Evolutionary conservation across 352 stramenopile species (phyloP), one percentile per base, ranked within the genome.

Genomic region (Pythium sukuiense): DNA sequence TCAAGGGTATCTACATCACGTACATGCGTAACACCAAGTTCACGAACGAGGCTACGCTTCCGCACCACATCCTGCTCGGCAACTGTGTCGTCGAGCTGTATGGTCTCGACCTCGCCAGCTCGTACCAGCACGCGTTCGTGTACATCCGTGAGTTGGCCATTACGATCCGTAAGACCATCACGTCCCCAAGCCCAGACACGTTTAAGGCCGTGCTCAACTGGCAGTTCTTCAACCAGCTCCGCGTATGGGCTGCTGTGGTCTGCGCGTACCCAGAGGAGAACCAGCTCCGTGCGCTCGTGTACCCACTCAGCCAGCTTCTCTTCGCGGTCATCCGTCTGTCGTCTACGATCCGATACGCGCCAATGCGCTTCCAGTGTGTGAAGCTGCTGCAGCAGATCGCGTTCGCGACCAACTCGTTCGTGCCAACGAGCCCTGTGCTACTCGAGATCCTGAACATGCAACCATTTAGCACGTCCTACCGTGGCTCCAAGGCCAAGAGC

Each of bases 1-100:
- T 99, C 37, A 99, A 99, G 76, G 91, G 89, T 27, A 87, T 97
- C 14, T 99, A 99, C 79, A 85, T 99, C 53, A 88, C 92, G 29
- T 99, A 99, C 84, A 97, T 97, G 62, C 93, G 95, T 64, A 93
- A 97, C 73, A 96, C 93, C 63, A 99, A 98, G 80, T 98, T 98
- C 75, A 96, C 89, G 56, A 93, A 95, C 71, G 92, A 97, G 56
- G 68, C 81, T 49, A 93, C 84, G 55, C 68, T 93, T 64, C 74
- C 85, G 41, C 87, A 93, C 71, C 85, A 93, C 69, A 80, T 93
- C 12, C 63, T 99, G 61, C 96, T 99, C 79, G 94, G 92, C 50
- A 99, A 99, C 73, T 99, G 96, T 76, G 81, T 99, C 16, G 97
- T 99, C n/a, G 97, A 99, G 72, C 82, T 99, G 20, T 99, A 99